Evolutionary conservation across 257 asterid species (phyloP), one percentile per base, ranked within the genome.

Genomic region (Paraleonurus japonicus): DNA sequence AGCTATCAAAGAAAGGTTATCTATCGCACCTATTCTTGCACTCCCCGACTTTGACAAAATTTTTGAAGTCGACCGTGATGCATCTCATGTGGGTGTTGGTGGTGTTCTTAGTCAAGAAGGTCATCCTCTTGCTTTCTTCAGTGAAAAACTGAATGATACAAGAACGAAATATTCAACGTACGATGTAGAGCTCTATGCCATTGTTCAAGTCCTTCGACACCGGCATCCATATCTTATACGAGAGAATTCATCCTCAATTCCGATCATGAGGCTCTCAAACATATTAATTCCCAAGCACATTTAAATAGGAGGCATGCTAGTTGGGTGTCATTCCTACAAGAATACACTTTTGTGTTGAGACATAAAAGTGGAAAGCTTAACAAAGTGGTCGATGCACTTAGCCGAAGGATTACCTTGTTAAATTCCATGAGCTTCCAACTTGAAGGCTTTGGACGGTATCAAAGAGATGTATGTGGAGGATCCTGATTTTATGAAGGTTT

Each of bases 181-280:
- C 8, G 47, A 32, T 1, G 27, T 15, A 12, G 47, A 61, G n/a
- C 13, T 65, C 8, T 65, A 65, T 15, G 58, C 57, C 13, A 43
- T 65, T 9, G 39, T 65, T 15, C 39, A 43, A n/a, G 57, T 57
- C 12, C 39, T 65, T 11, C 37, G 23, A 2, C 70, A 65, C 23
- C 23, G 58, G 58, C 20, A 15, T 0, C 37, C 13, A 0, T 65
- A 65, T 6, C 35, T 64, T 3, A 37, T 64, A 7, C 70, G 30
- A 28, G 27, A 12, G 73, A 68, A 2, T 53, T 68, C 27, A 30
- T 69, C 2, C 65, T 69, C 3, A 11, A 54, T 23, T 33, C 65
- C 5, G 74, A 69, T n/a, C 55, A 54, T 33, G 39, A 69, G 23
- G 65, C 74, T 19, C 16, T 69, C 7, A 69, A 54, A 4, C 5